Evolutionary conservation across 208 protist species (phyloP).

Genomic region (Wallacemonas rigidus): DNA sequence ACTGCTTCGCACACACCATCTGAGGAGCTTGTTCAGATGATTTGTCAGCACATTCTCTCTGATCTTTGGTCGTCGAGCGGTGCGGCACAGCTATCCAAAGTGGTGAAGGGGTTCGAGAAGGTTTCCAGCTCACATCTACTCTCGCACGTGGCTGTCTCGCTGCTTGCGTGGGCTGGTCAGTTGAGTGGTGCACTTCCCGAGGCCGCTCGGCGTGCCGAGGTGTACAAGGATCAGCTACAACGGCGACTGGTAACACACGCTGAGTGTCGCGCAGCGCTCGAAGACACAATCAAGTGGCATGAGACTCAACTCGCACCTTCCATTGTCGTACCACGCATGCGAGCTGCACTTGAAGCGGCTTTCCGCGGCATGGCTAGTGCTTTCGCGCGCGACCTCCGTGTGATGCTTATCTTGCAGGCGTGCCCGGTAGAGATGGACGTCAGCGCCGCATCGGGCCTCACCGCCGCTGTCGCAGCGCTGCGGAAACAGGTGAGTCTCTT

Average conservation of each 20-base stretch:
- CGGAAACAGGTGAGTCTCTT: conserved; percentile 17
- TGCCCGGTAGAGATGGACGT: conserved; percentile 26
- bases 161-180: conserved; percentile 70
- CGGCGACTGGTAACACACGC: conserved; percentile 10
- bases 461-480: conserved; percentile 35
- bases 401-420: conserved; percentile 30
- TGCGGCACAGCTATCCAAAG: conserved; percentile 31
- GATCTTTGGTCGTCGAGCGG: conserved; percentile 58
- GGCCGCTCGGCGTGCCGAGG: conserved; percentile 10
- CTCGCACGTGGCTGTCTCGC: conserved; percentile 35
- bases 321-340: conserved; percentile 20
- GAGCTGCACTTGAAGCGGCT: conserved; percentile 28
- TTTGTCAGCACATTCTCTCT: conserved; percentile 43
- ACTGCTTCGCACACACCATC: not conserved
- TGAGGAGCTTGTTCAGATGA: conserved; percentile 22
- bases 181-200: conserved; percentile 37
- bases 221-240: conserved; percentile 14
- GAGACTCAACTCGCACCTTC: conserved; percentile 27
- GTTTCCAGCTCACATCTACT: conserved; percentile 32
- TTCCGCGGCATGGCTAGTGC: conserved; percentile 31
- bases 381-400: conserved; percentile 54
- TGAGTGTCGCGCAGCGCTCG: conserved; percentile 16
- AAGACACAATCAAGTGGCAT: conserved; percentile 25
- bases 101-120: conserved; percentile 49
- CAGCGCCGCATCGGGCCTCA: conserved; percentile 16